Base-by-base conservation (phyloP, 2,329 filamentous ascomycete genomes). In the Hymenoscyphus infarciens region DNA sequence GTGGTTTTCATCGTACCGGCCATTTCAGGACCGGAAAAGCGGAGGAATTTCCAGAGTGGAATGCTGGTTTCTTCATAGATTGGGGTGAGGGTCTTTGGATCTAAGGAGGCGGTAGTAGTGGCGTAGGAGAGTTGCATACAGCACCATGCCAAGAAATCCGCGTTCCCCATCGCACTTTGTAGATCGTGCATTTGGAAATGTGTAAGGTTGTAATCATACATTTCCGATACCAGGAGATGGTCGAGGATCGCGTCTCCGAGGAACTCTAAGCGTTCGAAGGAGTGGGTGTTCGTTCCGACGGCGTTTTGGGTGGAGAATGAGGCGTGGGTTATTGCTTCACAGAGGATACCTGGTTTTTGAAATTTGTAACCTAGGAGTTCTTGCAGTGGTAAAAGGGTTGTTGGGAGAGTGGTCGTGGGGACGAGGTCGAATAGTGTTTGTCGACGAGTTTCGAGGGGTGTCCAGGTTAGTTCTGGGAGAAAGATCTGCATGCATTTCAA, bases 191-290 rank as follows among this genome's bases (percentile, higher is more conserved):
- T 91, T n/a, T 83, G 77, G 57, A 79, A 76, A 57, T 84, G 83
- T 2, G 78, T 74, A 11, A 84, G 75, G 2, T 80, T 72, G 0
- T 85, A 71, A 0, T 77, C 76, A 1, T 73, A 67, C 5, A 94
- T 76, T n/a, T 77, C 80, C 0, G 77, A 79, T 7, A 91, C 86
- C 57, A 97, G 79, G 61, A 97, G 79, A 68, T 87, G 83, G 75
- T 98, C 94, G 0, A 98, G 83, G 2, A 97, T 80, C 0, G 92
- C 85, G 69, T 98, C 94, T 0, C 94, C 94, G 0, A 97, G 78
- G 70, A 95, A 97, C 72, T 97, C 94, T 0, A 97, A 82, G 0
- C 92, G 84, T 68, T 97, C 90, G 13, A 86, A 81, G 25, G 76
- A 80, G 2, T 79, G 79, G 4, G 81, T 78, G 58, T 80, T 81